Evolutionary conservation across 306 rosid genomes (phyloP).

Genomic region (Prosopis cineraria): DNA sequence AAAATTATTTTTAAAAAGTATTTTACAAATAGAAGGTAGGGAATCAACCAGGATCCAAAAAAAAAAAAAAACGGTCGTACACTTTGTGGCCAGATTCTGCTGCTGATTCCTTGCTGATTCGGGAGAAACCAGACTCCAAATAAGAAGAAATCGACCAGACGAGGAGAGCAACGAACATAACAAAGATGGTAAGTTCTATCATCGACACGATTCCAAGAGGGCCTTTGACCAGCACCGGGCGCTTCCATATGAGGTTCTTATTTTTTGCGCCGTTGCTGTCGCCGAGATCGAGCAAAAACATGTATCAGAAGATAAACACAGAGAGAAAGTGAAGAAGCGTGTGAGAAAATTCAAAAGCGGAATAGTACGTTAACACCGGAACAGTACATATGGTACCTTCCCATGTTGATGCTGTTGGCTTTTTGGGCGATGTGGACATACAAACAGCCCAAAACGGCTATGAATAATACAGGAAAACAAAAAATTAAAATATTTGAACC

Average conservation of each 20-base stretch:
- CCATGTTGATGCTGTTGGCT: slow-evolving; percentile 14
- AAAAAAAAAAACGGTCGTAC: slow-evolving; percentile 39
- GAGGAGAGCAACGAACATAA: slow-evolving; percentile 71
- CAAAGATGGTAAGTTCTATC: slow-evolving; percentile 54
- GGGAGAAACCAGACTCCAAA: slow-evolving; percentile 37
- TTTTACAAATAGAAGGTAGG: too few species aligned
- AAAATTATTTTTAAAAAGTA: too few species aligned
- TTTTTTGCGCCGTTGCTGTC: neutral
- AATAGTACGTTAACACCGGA: too few species aligned
- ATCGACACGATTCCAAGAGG: slow-evolving; percentile 81
- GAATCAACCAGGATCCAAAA: too few species aligned
- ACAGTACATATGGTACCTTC: slow-evolving; percentile 29
- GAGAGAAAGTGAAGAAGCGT: neutral
- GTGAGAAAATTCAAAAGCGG: neutral
- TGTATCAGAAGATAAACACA: neutral
- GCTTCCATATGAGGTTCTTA: slow-evolving; percentile 43
- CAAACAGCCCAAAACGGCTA: slow-evolving; percentile 65
- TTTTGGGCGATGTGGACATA: slow-evolving; percentile 55
- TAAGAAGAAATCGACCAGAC: slow-evolving; percentile 55
- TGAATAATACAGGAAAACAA: slow-evolving; percentile 61
- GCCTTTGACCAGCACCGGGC: slow-evolving; percentile 60
- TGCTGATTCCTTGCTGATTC: slow-evolving; percentile 42
- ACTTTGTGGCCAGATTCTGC: slow-evolving; percentile 44
- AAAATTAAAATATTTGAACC: slow-evolving; percentile 49
- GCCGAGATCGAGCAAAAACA: too few species aligned